phyloP scores from a whole-genome alignment of 148 eudicot species.

The Vaccinium vitisidaea region DNA sequence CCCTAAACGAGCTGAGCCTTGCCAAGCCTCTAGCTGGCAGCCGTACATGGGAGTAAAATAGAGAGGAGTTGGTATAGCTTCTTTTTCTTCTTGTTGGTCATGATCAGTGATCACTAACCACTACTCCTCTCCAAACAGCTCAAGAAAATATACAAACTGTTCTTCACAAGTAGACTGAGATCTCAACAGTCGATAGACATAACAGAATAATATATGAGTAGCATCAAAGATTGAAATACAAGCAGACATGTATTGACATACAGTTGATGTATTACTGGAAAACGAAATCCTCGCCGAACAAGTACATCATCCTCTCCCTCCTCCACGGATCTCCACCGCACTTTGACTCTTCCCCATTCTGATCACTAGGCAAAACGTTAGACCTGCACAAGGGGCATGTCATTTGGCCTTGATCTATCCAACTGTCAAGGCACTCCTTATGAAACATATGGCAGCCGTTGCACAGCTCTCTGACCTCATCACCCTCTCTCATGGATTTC shows the following conservation, averaged over 20 bases:
- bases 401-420: slow-evolving; percentile 17
- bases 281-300: slow-evolving; percentile 23
- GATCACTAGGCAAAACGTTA: slow-evolving; percentile 4
- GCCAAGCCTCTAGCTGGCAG: no score
- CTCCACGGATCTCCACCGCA: slow-evolving; percentile 18
- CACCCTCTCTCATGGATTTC: slow-evolving; percentile 8
- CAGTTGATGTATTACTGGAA: background rate
- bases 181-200: background rate
- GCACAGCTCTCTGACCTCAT: slow-evolving; percentile 21
- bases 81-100: no score
- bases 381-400: slow-evolving; percentile 31
- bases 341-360: background rate
- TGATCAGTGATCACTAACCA: no score
- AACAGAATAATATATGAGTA: background rate
- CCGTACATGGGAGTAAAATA: no score
- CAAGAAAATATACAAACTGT: no score
- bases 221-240: background rate
- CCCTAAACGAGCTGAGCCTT: no score
- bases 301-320: slow-evolving; percentile 25
- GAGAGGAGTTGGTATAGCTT: no score
- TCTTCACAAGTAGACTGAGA: background rate
- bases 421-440: slow-evolving; percentile 24
- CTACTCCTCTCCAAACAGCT: no score
- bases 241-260: background rate
- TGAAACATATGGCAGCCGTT: slow-evolving; percentile 28